A percentile compares a stretch with the other conserved stretches of the same genome.
Evolutionary conservation across 768 basidiomycete genomes (phyloP).

Genomic region (Clitopilus hobsonii): DNA sequence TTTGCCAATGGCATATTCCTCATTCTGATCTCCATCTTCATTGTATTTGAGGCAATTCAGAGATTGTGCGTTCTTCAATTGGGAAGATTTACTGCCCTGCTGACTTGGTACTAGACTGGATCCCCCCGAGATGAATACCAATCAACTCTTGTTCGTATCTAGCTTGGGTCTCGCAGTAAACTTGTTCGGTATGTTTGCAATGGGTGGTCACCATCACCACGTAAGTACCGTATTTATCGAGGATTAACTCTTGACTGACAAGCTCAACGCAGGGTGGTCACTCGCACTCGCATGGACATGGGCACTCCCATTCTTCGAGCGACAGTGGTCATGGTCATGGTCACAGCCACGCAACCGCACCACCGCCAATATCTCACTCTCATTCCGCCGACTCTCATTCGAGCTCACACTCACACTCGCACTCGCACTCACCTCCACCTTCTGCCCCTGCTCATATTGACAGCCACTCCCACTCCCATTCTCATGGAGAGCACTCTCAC

Average conservation of each 20-base stretch:
- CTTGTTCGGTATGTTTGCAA: constrained; percentile 97
- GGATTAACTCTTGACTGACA: background rate
- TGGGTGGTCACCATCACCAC: constrained; percentile 92
- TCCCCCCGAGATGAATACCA: constrained; percentile 97
- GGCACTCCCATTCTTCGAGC: constrained; percentile 34
- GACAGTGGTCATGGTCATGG: constrained; percentile 23
- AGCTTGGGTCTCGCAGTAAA: constrained; percentile 89
- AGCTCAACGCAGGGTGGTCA: constrained; percentile 42
- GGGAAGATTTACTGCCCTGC: background rate
- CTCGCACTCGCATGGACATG: constrained; percentile 3
- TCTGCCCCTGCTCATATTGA: constrained; percentile 11
- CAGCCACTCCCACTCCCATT: constrained; percentile 21
- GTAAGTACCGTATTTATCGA: constrained; percentile 28
- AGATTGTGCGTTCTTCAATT: constrained; percentile 57
- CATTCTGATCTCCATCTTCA: constrained; percentile 93
- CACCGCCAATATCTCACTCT: constrained; percentile 1
- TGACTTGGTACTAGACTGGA: constrained; percentile 55
- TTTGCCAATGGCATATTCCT: constrained; percentile 97
- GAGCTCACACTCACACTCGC: constrained; percentile 25
- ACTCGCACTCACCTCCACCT: constrained; percentile 13
- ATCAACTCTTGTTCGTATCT: constrained; percentile 86
- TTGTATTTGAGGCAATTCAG: constrained; percentile 96
- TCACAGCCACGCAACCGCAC: constrained; percentile 13
- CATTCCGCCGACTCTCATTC: constrained; percentile 21
- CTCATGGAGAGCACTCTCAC: constrained; percentile 20